Evolutionary conservation across 257 asterid genomes (phyloP).

Genomic region (Salvia rosmarinus): DNA sequence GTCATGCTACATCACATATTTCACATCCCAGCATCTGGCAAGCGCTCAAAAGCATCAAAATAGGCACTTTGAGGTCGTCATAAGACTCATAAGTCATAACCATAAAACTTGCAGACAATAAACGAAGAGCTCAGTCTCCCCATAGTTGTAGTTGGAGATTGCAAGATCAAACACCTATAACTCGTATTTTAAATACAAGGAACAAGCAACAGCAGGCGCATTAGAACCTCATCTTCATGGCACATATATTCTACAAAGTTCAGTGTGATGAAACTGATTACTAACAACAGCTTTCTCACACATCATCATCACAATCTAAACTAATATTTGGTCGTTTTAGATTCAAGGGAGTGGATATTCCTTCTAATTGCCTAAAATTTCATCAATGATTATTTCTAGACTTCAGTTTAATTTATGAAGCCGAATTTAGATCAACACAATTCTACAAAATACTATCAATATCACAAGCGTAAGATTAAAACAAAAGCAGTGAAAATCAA

Average conservation of each 20-base stretch:
- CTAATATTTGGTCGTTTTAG: too few species aligned
- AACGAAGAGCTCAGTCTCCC: background rate
- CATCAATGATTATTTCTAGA: background rate
- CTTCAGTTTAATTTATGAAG: background rate
- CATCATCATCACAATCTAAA: slow-evolving; percentile 5
- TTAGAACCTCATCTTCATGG: background rate
- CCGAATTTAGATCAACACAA: background rate
- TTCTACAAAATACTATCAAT: background rate
- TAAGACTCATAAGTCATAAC: too few species aligned
- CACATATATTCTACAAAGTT: background rate
- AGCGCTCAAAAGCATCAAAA: background rate
- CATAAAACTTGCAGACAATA: background rate
- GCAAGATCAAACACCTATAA: too few species aligned
- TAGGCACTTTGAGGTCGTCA: background rate
- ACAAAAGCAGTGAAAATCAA: background rate
- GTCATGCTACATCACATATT: background rate
- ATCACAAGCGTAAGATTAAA: background rate
- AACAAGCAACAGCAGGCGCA: background rate
- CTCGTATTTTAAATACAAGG: background rate
- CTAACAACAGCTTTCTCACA: background rate
- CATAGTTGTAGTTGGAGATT: background rate
- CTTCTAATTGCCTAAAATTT: background rate
- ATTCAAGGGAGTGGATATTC: background rate
- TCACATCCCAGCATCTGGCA: background rate
- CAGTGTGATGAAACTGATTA: background rate